Evolutionary conservation across 2,329 filamentous ascomycete genomes (phyloP), one percentile per base, ranked within the genome.

Genomic region (Hymenoscyphus scutula): DNA sequence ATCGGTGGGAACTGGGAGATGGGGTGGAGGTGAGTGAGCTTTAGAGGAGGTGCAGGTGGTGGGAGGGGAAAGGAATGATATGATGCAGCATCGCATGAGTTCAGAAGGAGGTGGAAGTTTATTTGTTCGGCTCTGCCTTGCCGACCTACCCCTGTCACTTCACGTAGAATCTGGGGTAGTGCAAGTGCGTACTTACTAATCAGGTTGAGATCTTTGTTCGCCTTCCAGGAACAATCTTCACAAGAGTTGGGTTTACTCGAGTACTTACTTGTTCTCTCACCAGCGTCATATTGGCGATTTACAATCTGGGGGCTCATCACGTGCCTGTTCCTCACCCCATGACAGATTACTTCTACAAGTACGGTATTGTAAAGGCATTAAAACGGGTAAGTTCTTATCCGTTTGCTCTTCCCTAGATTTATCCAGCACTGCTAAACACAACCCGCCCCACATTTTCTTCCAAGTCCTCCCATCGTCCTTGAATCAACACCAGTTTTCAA

Each of bases 161-260:
- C 60, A 63, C 34, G 25, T 56, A 34, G 55, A 69, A 67, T 66
- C 66, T 63, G 67, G 66, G 67, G 66, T 63, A 68, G 53, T 51
- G 45, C n/a, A n/a, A 11, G 45, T n/a, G n/a, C n/a, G n/a, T n/a
- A n/a, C n/a, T n/a, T 51, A 51, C 38, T 45, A n/a, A 45, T 45
- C 17, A 17, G 45, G 45, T 3, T 2, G 45, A 25, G 45, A 48
- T 37, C 7, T 23, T 48, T 19, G 23, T 19, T 25, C 45, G 10
- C 6, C 23, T 51, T 23, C 2, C 23, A 6, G 25, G 23, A 5
- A 37, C 11, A 15, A 15, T 37, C 11, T 37, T 37, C 11, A 37
- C 17, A 3, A 17, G 3, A 17, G 34, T 5, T 37, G 17, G 5
- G 11, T 17, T 15, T 37, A 2, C 13, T 13, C n/a, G n/a, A n/a